These are phyloP conservation scores for Myxozyma kluyveri DNA, from an alignment of 805 yeast species.

Conservation along the genomic window DNA sequence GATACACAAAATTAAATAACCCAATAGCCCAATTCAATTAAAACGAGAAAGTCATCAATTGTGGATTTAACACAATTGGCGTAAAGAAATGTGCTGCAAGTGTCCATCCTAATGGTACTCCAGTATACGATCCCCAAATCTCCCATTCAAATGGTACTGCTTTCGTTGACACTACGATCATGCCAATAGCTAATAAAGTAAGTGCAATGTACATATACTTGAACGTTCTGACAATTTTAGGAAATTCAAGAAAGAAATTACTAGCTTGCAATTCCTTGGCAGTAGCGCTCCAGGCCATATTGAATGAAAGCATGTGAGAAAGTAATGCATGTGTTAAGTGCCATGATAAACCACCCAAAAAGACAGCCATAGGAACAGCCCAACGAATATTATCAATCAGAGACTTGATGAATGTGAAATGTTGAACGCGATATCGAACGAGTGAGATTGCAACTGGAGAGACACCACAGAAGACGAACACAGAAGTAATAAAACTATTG, in stretches of 20 bases:
- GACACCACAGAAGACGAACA: conserved; percentile 8
- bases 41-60: conserved; percentile 15
- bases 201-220: conserved; percentile 8
- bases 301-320: conserved; percentile 13
- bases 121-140: background rate
- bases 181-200: background rate
- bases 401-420: conserved; percentile 5
- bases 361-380: conserved; percentile 7
- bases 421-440: conserved; percentile 9
- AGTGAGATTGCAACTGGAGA: conserved; percentile 11
- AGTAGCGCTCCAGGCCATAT: conserved; percentile 22
- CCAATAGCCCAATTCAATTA: no score
- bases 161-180: conserved; percentile 6
- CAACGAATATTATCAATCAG: conserved; percentile 6
- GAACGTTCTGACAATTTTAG: conserved; percentile 12
- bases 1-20: no score
- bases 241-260: conserved; percentile 16
- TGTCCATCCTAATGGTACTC: conserved; percentile 11
- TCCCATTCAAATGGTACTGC: conserved; percentile 10
- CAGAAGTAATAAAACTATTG: conserved; percentile 7
- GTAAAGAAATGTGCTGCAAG: conserved; percentile 5
- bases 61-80: conserved; percentile 19
- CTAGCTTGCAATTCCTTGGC: conserved; percentile 17
- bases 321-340: conserved; percentile 12
- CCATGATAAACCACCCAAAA: conserved; percentile 16